Base-by-base conservation (phyloP, 768 basidiomycete genomes). In the Neoboletus magnificus region DNA sequence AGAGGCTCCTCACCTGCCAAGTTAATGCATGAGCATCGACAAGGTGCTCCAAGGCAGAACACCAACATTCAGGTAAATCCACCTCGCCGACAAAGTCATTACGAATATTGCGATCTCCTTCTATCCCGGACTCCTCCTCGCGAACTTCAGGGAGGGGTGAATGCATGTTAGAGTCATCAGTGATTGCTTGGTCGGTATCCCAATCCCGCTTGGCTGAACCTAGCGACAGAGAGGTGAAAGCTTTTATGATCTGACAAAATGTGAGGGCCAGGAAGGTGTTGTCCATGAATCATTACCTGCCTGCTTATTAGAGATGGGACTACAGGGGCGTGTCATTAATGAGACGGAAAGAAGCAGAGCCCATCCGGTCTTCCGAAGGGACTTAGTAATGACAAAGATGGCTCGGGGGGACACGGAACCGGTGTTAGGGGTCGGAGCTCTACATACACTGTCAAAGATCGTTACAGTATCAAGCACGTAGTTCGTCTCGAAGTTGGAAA, bases 1-100 rank as follows among this genome's bases (percentile, higher is more conserved):
- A 97, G 73, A n/a, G 93, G 92, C 67, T 95, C 93, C 53, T 89
- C 64, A 18, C 36, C 61, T 65, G 42, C 5, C 11, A 15, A 41
- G 33, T 15, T 4, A 27, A 13, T 20, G 8, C 16, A 10, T 54
- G 25, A 64, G 33, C 11, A 5, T 29, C 11, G 23, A 27, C 12
- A 13, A 22, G 11, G 11, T 33, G 8, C 46, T 27, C 10, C 11
- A 37, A 48, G 4, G 12, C 15, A 10, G 18, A 20, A 43, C 36
- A 42, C 60, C 16, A 22, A 66, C 63, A 59, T 47, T 65, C 63
- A 9, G 61, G 61, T 10, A 64, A 46, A 43, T 66, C 51, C 3
- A 65, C 53, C 6, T 64, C 57, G 11, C 63, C 63, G 5, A 63
- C 61, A 36, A 62, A 65, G 20, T n/a, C 54, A 12, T 49, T 25